Percentiles rank a stretch among this genome's conserved stretches.
These are phyloP conservation scores for Malus sylvestris DNA, from an alignment of 306 rosid genomes.

Conservation along the genomic window DNA sequence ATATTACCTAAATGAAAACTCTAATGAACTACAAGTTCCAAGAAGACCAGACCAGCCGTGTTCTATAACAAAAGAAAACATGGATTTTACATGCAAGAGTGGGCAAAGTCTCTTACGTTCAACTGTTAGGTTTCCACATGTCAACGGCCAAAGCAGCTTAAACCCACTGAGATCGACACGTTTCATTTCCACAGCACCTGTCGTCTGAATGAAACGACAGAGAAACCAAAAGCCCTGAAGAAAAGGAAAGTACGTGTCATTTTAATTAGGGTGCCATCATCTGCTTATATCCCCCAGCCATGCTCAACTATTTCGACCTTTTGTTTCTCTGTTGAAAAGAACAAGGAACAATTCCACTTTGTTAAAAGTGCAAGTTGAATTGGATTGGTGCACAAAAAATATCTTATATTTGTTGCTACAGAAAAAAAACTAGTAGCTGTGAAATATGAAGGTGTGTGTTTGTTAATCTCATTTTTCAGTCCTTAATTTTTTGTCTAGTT, in stretches of 20 bases:
- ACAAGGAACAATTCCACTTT: background rate
- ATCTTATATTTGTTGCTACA: background rate
- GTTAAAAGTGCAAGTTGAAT: background rate
- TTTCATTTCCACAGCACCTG: conserved; percentile 23
- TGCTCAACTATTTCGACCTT: background rate
- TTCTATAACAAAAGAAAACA: background rate
- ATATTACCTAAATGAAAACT: no score
- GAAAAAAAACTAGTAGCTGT: background rate
- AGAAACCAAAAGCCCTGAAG: background rate
- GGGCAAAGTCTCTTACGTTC: background rate
- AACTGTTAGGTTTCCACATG: conserved; percentile 28
- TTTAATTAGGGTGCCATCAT: conserved; percentile 4
- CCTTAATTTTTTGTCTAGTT: background rate
- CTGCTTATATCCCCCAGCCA: conserved; percentile 16
- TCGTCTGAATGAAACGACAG: conserved; percentile 22
- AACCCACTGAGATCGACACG: conserved; percentile 22
- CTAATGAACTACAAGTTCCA: no score
- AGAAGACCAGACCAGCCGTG: no score
- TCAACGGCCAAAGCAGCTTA: conserved; percentile 14
- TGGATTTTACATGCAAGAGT: background rate
- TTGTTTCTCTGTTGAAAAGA: background rate
- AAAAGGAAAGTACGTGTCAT: conserved; percentile 42
- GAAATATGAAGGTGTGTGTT: background rate
- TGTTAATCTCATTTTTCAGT: background rate
- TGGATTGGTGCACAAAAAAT: background rate